These are phyloP conservation scores for Vanilla planifolia DNA, from an alignment of 106 monocot genomes.

Conservation along the genomic window DNA sequence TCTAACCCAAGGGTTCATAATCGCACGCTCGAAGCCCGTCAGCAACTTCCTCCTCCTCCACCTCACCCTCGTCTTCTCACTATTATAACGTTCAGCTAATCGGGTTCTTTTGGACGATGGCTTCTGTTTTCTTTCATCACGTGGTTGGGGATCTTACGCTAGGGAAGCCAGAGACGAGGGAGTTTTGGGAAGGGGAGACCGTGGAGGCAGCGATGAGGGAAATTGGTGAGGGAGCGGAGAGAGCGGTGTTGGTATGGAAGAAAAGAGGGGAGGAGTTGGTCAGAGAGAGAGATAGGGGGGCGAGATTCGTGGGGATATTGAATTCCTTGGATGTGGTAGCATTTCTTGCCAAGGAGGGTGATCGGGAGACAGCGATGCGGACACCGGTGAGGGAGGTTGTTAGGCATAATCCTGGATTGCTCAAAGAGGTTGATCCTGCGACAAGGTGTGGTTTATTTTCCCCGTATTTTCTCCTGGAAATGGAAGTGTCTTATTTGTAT, in stretches of 20 bases:
- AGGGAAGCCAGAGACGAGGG: conserved; percentile 53
- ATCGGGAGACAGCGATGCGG: conserved; percentile 21
- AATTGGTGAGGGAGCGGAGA: conserved; percentile 44
- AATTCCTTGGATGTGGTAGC: conserved; percentile 43
- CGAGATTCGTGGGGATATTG: conserved; percentile 46
- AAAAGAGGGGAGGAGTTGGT: not conserved
- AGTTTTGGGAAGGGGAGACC: conserved; percentile 48
- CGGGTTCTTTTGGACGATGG: conserved; percentile 10
- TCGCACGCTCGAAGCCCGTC: conserved; percentile 29
- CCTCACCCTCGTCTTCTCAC: conserved; percentile 54
- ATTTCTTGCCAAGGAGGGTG: conserved; percentile 28
- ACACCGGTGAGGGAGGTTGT: conserved; percentile 39
- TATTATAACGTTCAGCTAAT: conserved; percentile 22
- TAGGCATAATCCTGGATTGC: conserved; percentile 11
- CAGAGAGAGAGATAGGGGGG: conserved; percentile 5
- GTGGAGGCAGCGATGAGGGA: conserved; percentile 49
- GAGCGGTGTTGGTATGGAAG: conserved; percentile 47
- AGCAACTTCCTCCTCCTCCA: conserved; percentile 38
- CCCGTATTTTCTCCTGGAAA: not conserved
- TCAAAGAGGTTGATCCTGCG: conserved; percentile 49
- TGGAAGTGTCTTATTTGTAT: no score
- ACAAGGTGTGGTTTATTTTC: conserved; percentile 18
- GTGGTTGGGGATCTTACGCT: conserved; percentile 66
- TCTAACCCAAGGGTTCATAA: not conserved
- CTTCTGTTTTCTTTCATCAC: conserved; percentile 54